Evolutionary conservation across 31 red algal genomes (phyloP).

Genomic region (Odonthalia washingtoniensis): DNA sequence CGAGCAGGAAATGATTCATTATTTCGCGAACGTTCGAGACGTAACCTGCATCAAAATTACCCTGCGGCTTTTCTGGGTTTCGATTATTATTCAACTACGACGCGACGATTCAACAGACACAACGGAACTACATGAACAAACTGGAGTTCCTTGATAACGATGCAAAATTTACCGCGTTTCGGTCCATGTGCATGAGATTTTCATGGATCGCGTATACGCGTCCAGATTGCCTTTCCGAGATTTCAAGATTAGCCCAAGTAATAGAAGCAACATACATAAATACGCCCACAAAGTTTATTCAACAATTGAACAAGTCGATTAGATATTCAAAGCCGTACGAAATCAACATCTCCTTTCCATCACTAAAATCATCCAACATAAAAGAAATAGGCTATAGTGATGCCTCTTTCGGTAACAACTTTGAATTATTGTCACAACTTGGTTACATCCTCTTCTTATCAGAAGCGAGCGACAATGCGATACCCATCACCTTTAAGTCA

Average conservation of each 20-base stretch:
- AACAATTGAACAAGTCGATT: conserved; percentile 23
- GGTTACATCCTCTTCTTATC: too few species aligned
- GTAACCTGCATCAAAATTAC: conserved; percentile 8
- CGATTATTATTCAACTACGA: not conserved
- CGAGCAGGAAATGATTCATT: not conserved
- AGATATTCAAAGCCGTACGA: not conserved
- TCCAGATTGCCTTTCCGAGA: conserved; percentile 29
- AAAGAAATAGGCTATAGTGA: conserved; percentile 39
- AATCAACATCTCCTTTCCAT: not conserved
- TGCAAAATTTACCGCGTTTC: not conserved
- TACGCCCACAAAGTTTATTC: not conserved
- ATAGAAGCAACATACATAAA: conserved; percentile 23
- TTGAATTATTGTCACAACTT: too few species aligned
- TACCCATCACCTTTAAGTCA: conserved; percentile 48
- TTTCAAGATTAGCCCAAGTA: conserved; percentile 33
- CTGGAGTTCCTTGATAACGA: conserved; percentile 3
- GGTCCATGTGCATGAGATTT: conserved; percentile 56
- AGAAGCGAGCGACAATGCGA: too few species aligned
- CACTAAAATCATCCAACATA: not conserved
- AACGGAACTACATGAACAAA: conserved; percentile 29
- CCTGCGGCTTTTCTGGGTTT: conserved; percentile 39
- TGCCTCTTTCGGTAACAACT: conserved; percentile 34
- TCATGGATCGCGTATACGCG: conserved; percentile 36
- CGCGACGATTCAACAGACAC: not conserved
- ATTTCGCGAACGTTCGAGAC: not conserved